Base-by-base conservation (phyloP, 495 filamentous ascomycete genomes). In the Penicillium salamii region DNA sequence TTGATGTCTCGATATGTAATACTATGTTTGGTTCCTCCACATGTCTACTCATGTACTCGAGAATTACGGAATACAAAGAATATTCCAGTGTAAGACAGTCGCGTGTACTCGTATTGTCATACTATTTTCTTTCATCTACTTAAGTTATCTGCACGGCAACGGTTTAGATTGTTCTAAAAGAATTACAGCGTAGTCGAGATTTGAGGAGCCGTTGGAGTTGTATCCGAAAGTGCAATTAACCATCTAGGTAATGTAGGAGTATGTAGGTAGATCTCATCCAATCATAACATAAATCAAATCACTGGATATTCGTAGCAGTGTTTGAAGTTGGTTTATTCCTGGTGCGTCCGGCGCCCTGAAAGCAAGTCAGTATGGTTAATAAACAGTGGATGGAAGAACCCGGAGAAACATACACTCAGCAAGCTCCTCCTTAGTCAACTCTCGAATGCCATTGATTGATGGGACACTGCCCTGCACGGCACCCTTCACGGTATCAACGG, bases 401-500 rank as follows among this genome's bases (percentile, higher is more conserved):
- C 3, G 5, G 15, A 37, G 37, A 55, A 46, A 49, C 70, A 62
- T 46, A 72, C 70, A 74, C 35, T 69, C 66, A 45, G 55, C 65
- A 43, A 92, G 63, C 65, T 96, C 90, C 44, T 73, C 67, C 70
- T 83, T 75, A 36, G 67, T 83, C 49, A 96, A 68, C 69, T 96
- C 85, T 47, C 90, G 80, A 66, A 96, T 68, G 66, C 84, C 87
- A 53, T 92, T 96, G 33, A 91, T 81, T 20, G 68, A 63, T 29
- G 91, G 86, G 17, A 83, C 72, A 65, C 84, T 79, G 3, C 92
- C 90, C 12, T 81, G 87, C 0, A 87, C 67, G 7, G 83, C 74
- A 2, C 87, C 88, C 76, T 91, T 89, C 0, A 86, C 86, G 12
- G 90, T 73, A 65, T 95, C 86, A 15, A 84, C 73, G 5, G 76